Base-by-base conservation (phyloP, 176 grass and related monocot genomes). In the Cenchrus purpureus region DNA sequence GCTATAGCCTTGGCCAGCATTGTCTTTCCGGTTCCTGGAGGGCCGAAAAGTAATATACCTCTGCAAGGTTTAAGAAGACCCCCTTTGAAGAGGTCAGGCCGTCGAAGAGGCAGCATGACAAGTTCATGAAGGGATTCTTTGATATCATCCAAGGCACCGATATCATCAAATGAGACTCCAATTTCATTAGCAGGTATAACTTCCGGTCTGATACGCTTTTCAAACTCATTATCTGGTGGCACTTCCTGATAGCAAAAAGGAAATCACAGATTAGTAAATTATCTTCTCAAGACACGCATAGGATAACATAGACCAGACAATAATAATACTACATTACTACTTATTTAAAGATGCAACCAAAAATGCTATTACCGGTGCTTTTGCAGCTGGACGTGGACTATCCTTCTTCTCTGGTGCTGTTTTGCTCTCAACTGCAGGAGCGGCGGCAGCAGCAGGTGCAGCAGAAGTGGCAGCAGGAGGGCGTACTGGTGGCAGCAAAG, bases 61-160 rank as follows among this genome's bases (percentile, higher is more conserved):
- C 93, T 71, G 58, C 93, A 95, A 40, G 93, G 93, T 56, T 92
- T 95, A 48, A 95, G 86, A 77, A 95, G 90, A 63, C 93, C 93
- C 2, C 94, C 94, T 90, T 90, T 95, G 82, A 95, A 95, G 61
- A 95, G 93, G 61, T 95, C 93, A 50, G 93, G 93, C 29, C 93
- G 77, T 71, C 85, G 82, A 42, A 95, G 93, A 45, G 93, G 93
- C 32, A 95, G 90, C 93, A 95, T 95, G 56, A 95, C 90, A 64
- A 95, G 90, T 78, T 95, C 93, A 59, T 95, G 85, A 88, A 95
- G 93, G 60, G 93, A 95, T 86, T 92, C 93, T 86, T 95, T 95
- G 82, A 95, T 95, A 74, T 92, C 93, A 79, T 90, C 85, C 61
- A 95, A 87, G 9, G 93, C 90, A 63, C 93, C 93, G 6, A 95